A percentile compares a stretch with the other conserved stretches of the same genome.
phyloP scores from a whole-genome alignment of 768 basidiomycete genomes.

The Mycena belliarum region DNA sequence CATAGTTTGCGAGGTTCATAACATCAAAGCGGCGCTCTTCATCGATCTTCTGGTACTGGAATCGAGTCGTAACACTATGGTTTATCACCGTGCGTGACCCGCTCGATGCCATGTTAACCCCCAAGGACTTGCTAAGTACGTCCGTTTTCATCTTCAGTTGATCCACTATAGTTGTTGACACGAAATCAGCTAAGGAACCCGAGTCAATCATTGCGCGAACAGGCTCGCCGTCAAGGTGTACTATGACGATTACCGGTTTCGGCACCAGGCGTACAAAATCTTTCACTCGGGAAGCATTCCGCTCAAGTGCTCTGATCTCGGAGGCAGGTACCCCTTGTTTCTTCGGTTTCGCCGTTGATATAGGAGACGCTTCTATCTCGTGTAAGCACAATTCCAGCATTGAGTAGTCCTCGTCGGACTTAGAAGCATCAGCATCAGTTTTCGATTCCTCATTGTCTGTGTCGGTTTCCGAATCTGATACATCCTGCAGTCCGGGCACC shows the following conservation, averaged over 20 bases:
- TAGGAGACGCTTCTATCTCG: too few species aligned
- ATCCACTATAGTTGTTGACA: constrained; percentile 32
- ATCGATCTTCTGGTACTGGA: constrained; percentile 28
- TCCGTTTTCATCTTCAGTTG: constrained; percentile 27
- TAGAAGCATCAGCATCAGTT: too few species aligned
- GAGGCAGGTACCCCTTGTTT: too few species aligned
- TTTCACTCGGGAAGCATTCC: too few species aligned
- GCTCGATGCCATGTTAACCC: constrained; percentile 29
- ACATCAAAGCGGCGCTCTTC: constrained; percentile 28
- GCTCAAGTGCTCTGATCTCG: too few species aligned
- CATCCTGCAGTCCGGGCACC: too few species aligned
- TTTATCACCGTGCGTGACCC: constrained; percentile 31
- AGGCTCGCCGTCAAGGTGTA: neutral
- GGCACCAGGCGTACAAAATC: neutral
- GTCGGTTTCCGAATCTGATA: too few species aligned
- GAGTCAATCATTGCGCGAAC: constrained; percentile 14
- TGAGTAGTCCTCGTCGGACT: too few species aligned
- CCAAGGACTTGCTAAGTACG: constrained; percentile 30
- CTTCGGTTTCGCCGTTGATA: too few species aligned
- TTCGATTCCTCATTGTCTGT: too few species aligned
- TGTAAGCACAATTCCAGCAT: too few species aligned
- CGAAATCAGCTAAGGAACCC: constrained; percentile 33
- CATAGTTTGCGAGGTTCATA: constrained; percentile 31
- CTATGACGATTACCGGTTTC: neutral
- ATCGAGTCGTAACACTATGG: constrained; percentile 9